A percentile compares a stretch with the other conserved stretches of the same genome.
Evolutionary conservation across 805 yeast genomes (phyloP).

Genomic region (Wickerhamomyces tratensis): DNA sequence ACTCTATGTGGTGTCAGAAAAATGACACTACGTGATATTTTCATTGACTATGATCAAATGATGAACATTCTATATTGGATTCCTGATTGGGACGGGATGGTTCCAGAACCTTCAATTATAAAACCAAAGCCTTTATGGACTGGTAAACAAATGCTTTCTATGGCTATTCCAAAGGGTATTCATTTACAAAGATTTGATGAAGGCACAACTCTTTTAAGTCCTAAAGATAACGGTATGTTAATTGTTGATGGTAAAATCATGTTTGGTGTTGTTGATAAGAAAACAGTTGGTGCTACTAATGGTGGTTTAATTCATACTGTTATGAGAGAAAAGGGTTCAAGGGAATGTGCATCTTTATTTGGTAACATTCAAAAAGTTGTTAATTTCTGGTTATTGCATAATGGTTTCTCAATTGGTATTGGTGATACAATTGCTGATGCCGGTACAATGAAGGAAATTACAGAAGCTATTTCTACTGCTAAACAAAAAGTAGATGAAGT

Average conservation of each 20-base stretch:
- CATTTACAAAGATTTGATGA: conserved; percentile 92
- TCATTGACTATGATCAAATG: conserved; percentile 85
- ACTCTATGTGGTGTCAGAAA: conserved; percentile 96
- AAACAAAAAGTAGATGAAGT: conserved; percentile 92
- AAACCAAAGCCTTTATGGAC: conserved; percentile 97
- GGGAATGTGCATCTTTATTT: conserved; percentile 79
- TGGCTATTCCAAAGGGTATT: conserved; percentile 94
- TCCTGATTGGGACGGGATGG: conserved; percentile 97
- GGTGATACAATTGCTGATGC: conserved; percentile 99
- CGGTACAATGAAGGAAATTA: conserved; percentile 89
- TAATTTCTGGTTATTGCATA: conserved; percentile 92
- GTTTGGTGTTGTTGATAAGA: conserved; percentile 97
- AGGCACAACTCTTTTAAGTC: conserved; percentile 70
- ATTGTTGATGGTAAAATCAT: conserved; percentile 92
- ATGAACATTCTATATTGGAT: conserved; percentile 97
- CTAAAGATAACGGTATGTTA: conserved; percentile 93
- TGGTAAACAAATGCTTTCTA: conserved; percentile 88
- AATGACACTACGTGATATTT: conserved; percentile 84
- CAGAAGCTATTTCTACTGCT: conserved; percentile 88
- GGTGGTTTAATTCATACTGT: conserved; percentile 98
- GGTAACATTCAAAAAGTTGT: conserved; percentile 93
- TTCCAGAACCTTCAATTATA: conserved; percentile 89
- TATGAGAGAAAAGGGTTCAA: conserved; percentile 95
- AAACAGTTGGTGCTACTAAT: conserved; percentile 96
- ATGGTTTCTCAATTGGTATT: conserved; percentile 97